Evolutionary conservation across 108 stramenopile species (phyloP).

Genomic region (Nannochloropsis oceanica): DNA sequence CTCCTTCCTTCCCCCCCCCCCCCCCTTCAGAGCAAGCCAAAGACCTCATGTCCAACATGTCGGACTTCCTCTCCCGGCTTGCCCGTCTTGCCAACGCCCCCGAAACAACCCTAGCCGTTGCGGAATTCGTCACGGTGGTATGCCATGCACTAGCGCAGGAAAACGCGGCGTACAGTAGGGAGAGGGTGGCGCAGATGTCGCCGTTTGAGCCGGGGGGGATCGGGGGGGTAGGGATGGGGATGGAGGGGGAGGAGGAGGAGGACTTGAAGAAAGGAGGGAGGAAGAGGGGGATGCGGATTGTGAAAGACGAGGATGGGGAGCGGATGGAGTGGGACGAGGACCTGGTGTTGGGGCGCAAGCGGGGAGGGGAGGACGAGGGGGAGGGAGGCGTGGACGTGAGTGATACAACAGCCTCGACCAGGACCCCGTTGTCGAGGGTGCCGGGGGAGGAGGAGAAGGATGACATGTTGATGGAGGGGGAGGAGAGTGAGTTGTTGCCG

Average conservation of each 20-base stretch:
- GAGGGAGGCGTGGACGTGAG: not conserved
- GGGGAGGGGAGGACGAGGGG: not conserved
- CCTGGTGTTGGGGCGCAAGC: not conserved
- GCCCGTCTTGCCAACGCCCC: not conserved
- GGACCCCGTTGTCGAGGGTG: not conserved
- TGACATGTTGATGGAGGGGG: not conserved
- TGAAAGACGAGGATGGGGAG: not conserved
- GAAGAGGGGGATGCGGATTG: not conserved
- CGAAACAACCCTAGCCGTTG: not conserved
- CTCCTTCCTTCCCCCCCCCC: not conserved
- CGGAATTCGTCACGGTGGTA: not conserved
- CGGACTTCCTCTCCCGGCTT: not conserved
- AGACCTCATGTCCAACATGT: not conserved
- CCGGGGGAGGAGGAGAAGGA: not conserved
- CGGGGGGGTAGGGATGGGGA: not conserved
- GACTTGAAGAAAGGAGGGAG: not conserved
- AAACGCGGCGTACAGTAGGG: not conserved
- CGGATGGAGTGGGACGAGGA: not conserved
- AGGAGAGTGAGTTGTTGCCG: not conserved
- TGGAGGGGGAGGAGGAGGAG: not conserved
- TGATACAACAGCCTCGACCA: not conserved
- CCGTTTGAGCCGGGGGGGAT: not conserved
- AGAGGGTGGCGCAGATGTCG: not conserved
- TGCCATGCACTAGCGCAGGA: not conserved
- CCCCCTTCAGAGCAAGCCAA: not conserved